These are phyloP conservation scores for Silene noctiflora DNA, from an alignment of 179 eudicot genomes.

Conservation along the genomic window DNA sequence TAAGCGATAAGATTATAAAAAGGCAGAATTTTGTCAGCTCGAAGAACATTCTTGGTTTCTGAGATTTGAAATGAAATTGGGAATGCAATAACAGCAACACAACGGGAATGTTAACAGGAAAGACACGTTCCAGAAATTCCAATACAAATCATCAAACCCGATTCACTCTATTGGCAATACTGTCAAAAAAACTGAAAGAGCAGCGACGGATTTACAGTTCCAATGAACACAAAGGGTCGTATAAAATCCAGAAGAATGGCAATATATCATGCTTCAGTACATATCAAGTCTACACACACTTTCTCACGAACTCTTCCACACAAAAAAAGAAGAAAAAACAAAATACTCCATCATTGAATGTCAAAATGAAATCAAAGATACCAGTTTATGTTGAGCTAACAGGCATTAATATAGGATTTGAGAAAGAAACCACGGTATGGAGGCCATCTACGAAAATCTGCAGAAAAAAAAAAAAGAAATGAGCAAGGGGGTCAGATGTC, in stretches of 20 bases:
- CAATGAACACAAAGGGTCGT: background rate
- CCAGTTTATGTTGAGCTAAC: slow-evolving; percentile 6
- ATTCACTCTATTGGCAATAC: background rate
- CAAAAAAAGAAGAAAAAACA: background rate
- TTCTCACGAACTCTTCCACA: background rate
- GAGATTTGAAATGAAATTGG: too few species aligned
- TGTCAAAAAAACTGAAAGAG: slow-evolving; percentile 11
- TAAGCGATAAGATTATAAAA: too few species aligned
- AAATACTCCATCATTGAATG: background rate
- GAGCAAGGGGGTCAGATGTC: background rate
- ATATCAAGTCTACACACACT: slow-evolving; percentile 2
- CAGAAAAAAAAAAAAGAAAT: background rate
- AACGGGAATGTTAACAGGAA: too few species aligned
- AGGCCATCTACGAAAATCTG: slow-evolving; percentile 16
- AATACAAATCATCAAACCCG: too few species aligned
- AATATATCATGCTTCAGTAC: slow-evolving; percentile 1
- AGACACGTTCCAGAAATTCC: too few species aligned
- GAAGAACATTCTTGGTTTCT: too few species aligned
- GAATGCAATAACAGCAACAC: too few species aligned
- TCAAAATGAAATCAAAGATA: background rate
- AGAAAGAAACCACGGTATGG: background rate
- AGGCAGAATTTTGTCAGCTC: too few species aligned
- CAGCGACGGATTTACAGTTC: background rate
- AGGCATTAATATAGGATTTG: background rate
- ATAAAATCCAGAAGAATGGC: background rate